A percentile compares a stretch with the other conserved stretches of the same genome.
Conservation (phyloP, 176 grass and related monocot species). For the Paspalum vaginatum region DNA sequence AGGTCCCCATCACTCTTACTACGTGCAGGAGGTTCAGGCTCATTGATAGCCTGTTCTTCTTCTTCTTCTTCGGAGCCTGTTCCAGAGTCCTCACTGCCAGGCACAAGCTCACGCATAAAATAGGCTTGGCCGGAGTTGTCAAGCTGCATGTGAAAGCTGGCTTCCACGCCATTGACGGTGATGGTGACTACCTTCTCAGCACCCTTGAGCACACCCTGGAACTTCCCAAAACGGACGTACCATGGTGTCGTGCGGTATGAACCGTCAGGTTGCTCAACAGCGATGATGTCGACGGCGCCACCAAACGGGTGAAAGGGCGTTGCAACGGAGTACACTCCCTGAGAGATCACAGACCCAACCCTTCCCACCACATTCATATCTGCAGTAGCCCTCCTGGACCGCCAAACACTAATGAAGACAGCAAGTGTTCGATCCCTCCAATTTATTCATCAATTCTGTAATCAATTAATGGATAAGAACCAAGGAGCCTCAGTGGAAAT, state of each 20-base stretch:
- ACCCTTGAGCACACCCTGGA: conserved; percentile 95
- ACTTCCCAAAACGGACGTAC: conserved; percentile 99
- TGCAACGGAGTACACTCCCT: conserved; percentile 94
- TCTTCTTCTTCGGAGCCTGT: conserved; percentile 37
- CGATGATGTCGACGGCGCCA: conserved; percentile 92
- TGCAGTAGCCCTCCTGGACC: conserved; percentile 16
- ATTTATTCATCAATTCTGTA: conserved; percentile 38
- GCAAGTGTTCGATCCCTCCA: conserved; percentile 18
- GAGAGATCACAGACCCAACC: conserved; percentile 87
- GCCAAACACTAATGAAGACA: conserved; percentile 22
- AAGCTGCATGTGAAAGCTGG: conserved; percentile 88
- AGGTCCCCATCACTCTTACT: conserved; percentile 63
- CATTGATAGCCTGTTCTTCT: conserved; percentile 2
- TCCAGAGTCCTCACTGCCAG: conserved; percentile 52
- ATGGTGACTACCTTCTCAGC: conserved; percentile 93
- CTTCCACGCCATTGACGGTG: conserved; percentile 82
- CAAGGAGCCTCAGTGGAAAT: background rate
- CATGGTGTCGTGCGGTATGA: conserved; percentile 94
- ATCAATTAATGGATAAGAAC: background rate
- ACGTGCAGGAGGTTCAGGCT: conserved; percentile 37
- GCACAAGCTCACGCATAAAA: conserved; percentile 83
- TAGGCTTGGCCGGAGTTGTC: conserved; percentile 98
- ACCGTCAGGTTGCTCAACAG: conserved; percentile 92
- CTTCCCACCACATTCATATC: conserved; percentile 91
- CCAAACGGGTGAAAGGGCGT: conserved; percentile 98